These are phyloP conservation scores for Penicillium sp. DNA, from an alignment of 2,329 filamentous ascomycete genomes.

Conservation along the genomic window DNA sequence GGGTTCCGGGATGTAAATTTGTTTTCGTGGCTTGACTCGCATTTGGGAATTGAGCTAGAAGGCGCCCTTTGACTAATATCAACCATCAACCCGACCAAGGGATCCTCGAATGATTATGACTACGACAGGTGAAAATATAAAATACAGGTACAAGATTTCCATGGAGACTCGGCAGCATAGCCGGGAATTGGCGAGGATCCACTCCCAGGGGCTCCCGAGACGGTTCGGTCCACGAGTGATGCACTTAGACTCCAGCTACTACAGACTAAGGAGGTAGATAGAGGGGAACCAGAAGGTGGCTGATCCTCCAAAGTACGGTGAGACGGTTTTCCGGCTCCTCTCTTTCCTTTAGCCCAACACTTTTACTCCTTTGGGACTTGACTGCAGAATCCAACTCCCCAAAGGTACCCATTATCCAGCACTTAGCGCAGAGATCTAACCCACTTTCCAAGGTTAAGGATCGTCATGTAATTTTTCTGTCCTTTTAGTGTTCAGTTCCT, in stretches of 20 bases:
- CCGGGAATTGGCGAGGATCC: slow-evolving; percentile 18
- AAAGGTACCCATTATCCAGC: background rate
- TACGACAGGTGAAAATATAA: background rate
- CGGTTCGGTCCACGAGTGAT: slow-evolving; percentile 19
- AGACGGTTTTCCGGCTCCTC: slow-evolving; percentile 11
- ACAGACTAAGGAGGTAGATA: background rate
- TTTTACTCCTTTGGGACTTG: background rate
- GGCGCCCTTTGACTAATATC: no score
- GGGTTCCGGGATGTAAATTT: slow-evolving; percentile 2
- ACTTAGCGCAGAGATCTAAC: background rate
- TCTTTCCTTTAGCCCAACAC: background rate
- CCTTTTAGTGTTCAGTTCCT: background rate
- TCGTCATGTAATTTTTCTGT: background rate
- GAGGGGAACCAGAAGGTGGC: background rate
- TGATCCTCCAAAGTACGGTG: slow-evolving; percentile 22
- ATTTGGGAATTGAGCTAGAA: background rate
- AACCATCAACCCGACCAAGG: no score
- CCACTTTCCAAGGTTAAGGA: background rate
- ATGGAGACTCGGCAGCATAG: slow-evolving; percentile 18
- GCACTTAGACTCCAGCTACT: background rate
- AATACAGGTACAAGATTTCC: background rate
- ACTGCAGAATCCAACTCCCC: background rate
- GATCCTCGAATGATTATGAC: no score
- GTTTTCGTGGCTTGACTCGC: slow-evolving; percentile 11
- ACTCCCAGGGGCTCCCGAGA: slow-evolving; percentile 17